Evolutionary conservation across 2,329 filamentous ascomycete species (phyloP), one percentile per base, ranked within the genome.

Genomic region (Dothistroma septosporum): DNA sequence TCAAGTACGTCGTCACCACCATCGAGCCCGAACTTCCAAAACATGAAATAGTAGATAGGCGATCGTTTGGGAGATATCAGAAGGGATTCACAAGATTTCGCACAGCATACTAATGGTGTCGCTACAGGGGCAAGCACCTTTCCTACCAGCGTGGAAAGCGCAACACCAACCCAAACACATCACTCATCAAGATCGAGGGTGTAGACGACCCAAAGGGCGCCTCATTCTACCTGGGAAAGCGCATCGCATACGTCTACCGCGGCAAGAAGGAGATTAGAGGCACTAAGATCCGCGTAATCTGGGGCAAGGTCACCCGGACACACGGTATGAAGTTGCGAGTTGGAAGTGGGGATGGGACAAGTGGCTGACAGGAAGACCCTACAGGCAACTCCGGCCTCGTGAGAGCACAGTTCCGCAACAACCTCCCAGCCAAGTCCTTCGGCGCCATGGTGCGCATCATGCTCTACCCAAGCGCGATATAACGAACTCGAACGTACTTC

Each of bases 211-310:
- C 89, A 76, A 84, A 90, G 75, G 91, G 88, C 78, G 93, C 94
- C 81, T 90, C 88, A 87, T 97, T 97, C 90, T 99, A 99, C 85
- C 85, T 91, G 71, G 94, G 94, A 83, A 99, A 99, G 90, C 92
- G 92, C 84, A 87, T 97, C 79, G 94, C 94, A 79, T 99, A 92
- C 82, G 92, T 99, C 82, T 99, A 97, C 87, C 91, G 92, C 78
- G 93, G 88, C 74, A 88, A 91, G 82, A 92, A 88, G 83, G 91
- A 96, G 85, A 86, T 96, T 77, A 90, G 93, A 76, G 94, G 94
- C 79, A 93, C 92, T 80, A 97, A 97, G 89, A 95, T 97, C 83
- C 88, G 93, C 77, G 79, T 97, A 74, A 97, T 97, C 85, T 97
- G 92, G 92, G 93, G 93, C 85, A 97, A 96, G 86, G 89, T 97